Evolutionary conservation across 306 rosid genomes (phyloP).

Genomic region (Comarum palustre): DNA sequence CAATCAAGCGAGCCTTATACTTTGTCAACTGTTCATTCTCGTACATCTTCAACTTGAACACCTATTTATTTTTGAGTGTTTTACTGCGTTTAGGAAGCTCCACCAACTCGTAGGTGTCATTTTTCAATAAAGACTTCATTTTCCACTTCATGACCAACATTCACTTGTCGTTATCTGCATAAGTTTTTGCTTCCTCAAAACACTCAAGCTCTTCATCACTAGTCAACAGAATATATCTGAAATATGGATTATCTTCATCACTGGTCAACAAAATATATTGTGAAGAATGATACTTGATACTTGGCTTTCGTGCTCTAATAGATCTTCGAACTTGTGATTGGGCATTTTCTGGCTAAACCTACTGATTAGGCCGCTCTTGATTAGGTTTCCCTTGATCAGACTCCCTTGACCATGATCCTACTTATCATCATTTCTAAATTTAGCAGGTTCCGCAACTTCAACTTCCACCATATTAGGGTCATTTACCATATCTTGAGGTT

Average conservation of each 20-base stretch:
- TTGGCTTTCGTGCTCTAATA: accelerated
- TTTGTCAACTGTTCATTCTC: neutral
- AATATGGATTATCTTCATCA: neutral
- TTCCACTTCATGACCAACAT: neutral
- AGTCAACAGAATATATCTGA: neutral
- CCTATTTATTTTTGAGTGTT: no score
- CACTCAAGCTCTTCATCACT: neutral
- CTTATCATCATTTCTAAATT: no score
- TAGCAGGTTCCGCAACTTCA: no score
- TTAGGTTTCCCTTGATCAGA: no score
- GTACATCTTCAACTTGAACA: neutral
- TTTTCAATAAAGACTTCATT: neutral
- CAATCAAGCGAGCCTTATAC: neutral
- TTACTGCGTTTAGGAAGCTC: no score
- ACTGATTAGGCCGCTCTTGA: no score
- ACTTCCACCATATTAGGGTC: no score
- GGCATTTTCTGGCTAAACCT: no score
- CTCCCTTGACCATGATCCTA: no score
- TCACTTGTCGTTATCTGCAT: neutral
- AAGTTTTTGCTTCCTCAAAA: neutral
- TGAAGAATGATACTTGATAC: neutral
- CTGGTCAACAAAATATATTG: neutral
- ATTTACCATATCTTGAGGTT: neutral
- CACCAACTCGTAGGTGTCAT: neutral
- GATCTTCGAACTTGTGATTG: neutral